A percentile compares a stretch with the other conserved stretches of the same genome.
phyloP scores from a whole-genome alignment of 345 rosid genomes.

The Salix arbutifolia region DNA sequence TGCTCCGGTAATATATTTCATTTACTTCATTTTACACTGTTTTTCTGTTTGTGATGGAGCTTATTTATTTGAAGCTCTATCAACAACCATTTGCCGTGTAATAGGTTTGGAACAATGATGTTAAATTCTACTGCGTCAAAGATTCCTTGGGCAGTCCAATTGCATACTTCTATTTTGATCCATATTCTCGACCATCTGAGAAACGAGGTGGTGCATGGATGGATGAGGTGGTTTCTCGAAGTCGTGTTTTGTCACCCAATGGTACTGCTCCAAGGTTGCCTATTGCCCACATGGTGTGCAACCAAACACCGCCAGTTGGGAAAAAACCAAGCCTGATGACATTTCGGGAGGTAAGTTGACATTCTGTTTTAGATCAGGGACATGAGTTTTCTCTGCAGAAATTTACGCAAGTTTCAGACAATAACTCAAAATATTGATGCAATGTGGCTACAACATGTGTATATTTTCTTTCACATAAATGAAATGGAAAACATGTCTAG shows the following conservation, averaged over 20 bases:
- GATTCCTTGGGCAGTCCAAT: constrained; percentile 71
- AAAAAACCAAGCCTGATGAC: constrained; percentile 94
- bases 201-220: constrained; percentile 91
- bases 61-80: constrained; percentile 16
- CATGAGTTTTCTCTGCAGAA: not conserved
- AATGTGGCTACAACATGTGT: not conserved
- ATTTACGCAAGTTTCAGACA: not conserved
- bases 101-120: constrained; percentile 88
- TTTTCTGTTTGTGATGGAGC: not conserved
- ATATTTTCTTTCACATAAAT: not conserved
- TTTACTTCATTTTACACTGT: constrained; percentile 4
- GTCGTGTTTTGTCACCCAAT: constrained; percentile 59
- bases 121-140: constrained; percentile 73
- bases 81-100: constrained; percentile 18
- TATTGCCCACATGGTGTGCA: constrained; percentile 93
- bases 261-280: constrained; percentile 55
- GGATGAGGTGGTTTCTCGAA: constrained; percentile 78
- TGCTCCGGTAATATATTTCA: constrained; percentile 59
- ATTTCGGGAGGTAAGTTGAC: constrained; percentile 69
- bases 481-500: not conserved
- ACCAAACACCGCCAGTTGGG: constrained; percentile 92
- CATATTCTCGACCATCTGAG: constrained; percentile 92
- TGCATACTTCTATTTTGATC: constrained; percentile 95
- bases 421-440: not conserved
- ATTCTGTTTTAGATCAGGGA: not conserved